phyloP scores from a whole-genome alignment of 257 asterid species.

The Paraleonurus japonicus region DNA sequence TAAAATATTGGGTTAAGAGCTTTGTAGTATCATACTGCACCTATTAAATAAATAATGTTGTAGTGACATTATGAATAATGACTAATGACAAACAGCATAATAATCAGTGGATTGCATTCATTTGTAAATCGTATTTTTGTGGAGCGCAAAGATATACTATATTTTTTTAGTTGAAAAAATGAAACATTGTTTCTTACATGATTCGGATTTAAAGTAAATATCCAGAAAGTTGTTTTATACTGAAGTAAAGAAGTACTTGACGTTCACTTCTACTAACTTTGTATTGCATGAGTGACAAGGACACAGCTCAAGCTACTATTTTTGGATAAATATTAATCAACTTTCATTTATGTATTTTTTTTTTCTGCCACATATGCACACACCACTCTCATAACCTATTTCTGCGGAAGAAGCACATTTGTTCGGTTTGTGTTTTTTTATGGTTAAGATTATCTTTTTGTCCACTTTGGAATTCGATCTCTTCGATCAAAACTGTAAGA shows the following conservation, averaged over 20 bases:
- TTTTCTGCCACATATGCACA: neutral
- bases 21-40: conserved; percentile 34
- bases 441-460: neutral
- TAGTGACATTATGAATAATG: conserved; percentile 29
- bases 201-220: neutral
- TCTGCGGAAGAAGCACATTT: neutral
- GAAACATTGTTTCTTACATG: neutral
- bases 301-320: conserved; percentile 4
- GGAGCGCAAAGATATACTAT: neutral
- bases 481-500: too few species aligned
- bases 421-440: neutral
- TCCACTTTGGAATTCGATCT: neutral
- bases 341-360: conserved; percentile 3
- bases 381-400: neutral
- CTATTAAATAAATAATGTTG: neutral
- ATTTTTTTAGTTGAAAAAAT: neutral
- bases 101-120: neutral
- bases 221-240: neutral
- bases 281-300: conserved; percentile 16
- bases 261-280: neutral
- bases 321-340: neutral
- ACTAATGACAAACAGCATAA: conserved; percentile 9
- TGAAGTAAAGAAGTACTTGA: neutral
- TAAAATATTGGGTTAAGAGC: too few species aligned
- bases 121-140: too few species aligned